These are phyloP conservation scores for Blepharisma japonicum DNA, from an alignment of 73 alveolate genomes.

Conservation along the genomic window DNA sequence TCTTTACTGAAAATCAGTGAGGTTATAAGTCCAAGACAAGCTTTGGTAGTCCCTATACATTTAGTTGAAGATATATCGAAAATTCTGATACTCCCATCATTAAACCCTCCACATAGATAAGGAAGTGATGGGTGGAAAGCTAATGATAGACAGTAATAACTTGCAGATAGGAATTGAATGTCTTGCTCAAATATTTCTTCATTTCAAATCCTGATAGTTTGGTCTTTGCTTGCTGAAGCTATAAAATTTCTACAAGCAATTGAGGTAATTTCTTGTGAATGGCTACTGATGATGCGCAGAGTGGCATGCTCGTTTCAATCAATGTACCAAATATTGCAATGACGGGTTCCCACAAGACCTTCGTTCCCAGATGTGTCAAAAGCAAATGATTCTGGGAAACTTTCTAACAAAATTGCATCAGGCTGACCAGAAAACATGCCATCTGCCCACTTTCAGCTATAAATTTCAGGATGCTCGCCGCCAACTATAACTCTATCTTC, in stretches of 20 bases:
- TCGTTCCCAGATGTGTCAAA: conserved; percentile 47
- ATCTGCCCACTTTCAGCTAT: neutral
- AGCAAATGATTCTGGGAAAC: conserved; percentile 32
- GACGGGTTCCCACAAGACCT: conserved; percentile 39
- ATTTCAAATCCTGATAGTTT: conserved; percentile 57
- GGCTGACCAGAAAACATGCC: neutral
- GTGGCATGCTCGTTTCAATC: conserved; percentile 34
- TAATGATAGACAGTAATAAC: neutral
- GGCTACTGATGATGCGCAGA: neutral
- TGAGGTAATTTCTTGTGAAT: neutral
- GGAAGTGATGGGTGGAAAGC: neutral
- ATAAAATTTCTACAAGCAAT: neutral
- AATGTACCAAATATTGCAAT: conserved; percentile 61
- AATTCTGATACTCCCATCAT: neutral
- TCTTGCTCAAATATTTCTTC: conserved; percentile 30
- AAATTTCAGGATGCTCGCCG: conserved; percentile 13
- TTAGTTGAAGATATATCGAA: neutral
- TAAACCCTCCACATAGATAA: conserved; percentile 12
- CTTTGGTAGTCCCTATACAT: neutral
- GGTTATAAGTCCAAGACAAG: neutral
- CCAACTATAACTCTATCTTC: neutral
- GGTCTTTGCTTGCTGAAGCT: conserved; percentile 55
- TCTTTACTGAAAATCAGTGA: neutral
- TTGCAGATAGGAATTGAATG: neutral
- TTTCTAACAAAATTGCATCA: conserved; percentile 29